Evolutionary conservation across 139 green algal genomes (phyloP), one percentile per base, ranked within the genome.

Genomic region (Chlorella ohadii): DNA sequence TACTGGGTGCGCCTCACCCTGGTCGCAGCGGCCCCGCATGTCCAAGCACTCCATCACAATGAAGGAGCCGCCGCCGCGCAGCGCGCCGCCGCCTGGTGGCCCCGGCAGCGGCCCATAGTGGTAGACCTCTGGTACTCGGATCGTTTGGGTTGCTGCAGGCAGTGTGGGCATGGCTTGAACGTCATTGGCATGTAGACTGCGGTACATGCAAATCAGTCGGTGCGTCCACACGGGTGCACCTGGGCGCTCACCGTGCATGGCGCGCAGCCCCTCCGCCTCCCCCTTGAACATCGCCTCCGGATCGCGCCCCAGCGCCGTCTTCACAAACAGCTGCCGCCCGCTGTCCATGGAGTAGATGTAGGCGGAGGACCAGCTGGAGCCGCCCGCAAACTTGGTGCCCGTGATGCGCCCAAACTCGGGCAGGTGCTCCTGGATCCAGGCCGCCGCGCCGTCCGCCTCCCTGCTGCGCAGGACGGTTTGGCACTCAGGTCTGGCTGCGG

Each of bases 31-130:
- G 20, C 90, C 87, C 2, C 84, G 41, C 68, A 99, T 87, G 57
- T 98, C 86, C 27, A 99, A 87, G 67, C 94, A 85, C 88, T 99
- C 96, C 95, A 98, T 98, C n/a, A 99, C 89, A 63, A 99, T 98
- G 89, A 96, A 99, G 39, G 84, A 91, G 55, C 93, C 95, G 5
- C 73, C 63, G 19, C 75, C 85, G 17, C 59, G 61, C 33, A 67
- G 51, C 39, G 61, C 83, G 9, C 78, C 88, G 78, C 79, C 64
- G 82, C 74, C 72, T 33, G 38, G 82, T 13, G 70, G 70, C 41
- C 75, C 83, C 0, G 84, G 79, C 38, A 93, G 78, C 11, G 65
- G 36, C 0, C 92, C 94, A 38, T 88, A 93, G 79, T 95, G 81
- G 57, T 88, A 93, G n/a, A 96, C 93, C 47, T 94, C 85, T 12